Conservation (phyloP, 495 filamentous ascomycete genomes). For the Tuber calosporum region DNA sequence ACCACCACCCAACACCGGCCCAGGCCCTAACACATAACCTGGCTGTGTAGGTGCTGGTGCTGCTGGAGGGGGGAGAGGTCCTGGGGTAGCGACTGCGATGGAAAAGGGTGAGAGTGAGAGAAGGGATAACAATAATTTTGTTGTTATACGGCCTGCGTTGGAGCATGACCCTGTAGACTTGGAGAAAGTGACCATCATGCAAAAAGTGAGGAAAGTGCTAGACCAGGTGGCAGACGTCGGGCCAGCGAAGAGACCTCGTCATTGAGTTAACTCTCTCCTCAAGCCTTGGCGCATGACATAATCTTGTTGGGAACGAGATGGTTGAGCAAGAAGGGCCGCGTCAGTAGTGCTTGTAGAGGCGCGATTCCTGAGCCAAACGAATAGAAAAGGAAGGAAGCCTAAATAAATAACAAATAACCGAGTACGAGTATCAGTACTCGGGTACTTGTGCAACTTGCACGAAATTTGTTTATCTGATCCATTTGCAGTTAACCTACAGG, state of each 20-base stretch:
- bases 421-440: no score
- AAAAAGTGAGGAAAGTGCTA: constrained; percentile 14
- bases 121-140: constrained; percentile 56
- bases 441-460: no score
- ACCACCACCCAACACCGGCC: constrained; percentile 27
- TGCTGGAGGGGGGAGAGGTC: constrained; percentile 25
- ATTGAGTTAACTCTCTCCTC: constrained; percentile 9
- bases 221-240: constrained; percentile 4
- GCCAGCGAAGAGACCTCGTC: constrained; percentile 27
- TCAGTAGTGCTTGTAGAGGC: neutral
- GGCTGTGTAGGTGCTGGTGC: constrained; percentile 9
- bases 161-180: constrained; percentile 22
- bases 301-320: constrained; percentile 3
- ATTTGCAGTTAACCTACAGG: no score
- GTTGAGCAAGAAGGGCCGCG: neutral
- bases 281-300: constrained; percentile 33
- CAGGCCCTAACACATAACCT: constrained; percentile 27
- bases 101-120: constrained; percentile 51
- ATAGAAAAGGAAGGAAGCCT: neutral
- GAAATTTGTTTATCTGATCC: no score
- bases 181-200: constrained; percentile 15
- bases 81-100: constrained; percentile 31
- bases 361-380: neutral
- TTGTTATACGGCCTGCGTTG: constrained; percentile 54
- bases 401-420: neutral